A percentile compares a stretch with the other conserved stretches of the same genome.
phyloP scores from a whole-genome alignment of 495 filamentous ascomycete genomes.

The Pseudevernia furfuracea region DNA sequence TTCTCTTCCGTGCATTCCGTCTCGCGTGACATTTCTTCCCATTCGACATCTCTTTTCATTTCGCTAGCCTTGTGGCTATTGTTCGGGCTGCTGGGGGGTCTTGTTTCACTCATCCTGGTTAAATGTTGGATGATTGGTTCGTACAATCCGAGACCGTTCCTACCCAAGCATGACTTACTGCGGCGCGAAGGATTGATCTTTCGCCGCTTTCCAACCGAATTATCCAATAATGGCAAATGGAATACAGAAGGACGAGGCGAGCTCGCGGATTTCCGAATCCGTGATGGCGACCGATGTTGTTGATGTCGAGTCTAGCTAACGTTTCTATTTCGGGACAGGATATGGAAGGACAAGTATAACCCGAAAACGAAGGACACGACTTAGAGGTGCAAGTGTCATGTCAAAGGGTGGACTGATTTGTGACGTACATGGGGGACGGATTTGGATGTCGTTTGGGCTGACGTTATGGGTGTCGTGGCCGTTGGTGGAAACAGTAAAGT shows the following conservation, averaged over 20 bases:
- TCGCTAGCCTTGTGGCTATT: conserved; percentile 11
- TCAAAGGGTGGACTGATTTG: background rate
- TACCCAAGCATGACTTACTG: background rate
- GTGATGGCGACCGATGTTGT: background rate
- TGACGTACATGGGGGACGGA: background rate
- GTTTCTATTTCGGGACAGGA: conserved; percentile 48
- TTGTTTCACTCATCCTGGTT: conserved; percentile 26
- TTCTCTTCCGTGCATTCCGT: conserved; percentile 11
- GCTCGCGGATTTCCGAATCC: background rate
- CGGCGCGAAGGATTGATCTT: background rate
- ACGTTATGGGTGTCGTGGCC: background rate
- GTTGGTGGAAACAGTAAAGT: background rate
- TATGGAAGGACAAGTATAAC: conserved; percentile 95
- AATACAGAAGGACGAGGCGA: background rate
- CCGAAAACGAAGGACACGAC: conserved; percentile 38
- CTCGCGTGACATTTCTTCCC: conserved; percentile 17
- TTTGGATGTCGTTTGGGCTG: background rate
- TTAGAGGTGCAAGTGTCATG: background rate
- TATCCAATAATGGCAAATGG: background rate
- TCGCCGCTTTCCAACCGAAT: background rate
- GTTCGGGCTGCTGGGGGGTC: conserved; percentile 12
- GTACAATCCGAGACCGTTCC: background rate
- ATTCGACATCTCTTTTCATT: background rate
- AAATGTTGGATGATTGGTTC: conserved; percentile 26
- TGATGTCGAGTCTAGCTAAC: conserved; percentile 10